A percentile compares a stretch with the other conserved stretches of the same genome.
Conservation (phyloP, 805 yeast genomes). For the Pichia scutulata region DNA sequence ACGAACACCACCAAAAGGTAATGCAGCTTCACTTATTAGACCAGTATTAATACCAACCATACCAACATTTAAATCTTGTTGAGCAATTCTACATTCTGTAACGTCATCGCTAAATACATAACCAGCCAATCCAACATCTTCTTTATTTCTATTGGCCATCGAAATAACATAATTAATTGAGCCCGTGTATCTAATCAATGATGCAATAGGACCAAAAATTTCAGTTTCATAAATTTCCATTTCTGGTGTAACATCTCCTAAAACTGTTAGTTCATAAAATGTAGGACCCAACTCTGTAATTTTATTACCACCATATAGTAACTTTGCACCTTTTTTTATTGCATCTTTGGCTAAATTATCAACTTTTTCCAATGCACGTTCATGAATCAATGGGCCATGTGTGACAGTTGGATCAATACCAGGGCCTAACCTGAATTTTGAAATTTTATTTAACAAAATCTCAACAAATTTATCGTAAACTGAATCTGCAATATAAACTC, state of each 20-base stretch:
- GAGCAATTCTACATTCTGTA: constrained; percentile 43
- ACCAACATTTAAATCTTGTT: constrained; percentile 60
- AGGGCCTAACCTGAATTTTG: constrained; percentile 47
- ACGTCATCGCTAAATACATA: constrained; percentile 55
- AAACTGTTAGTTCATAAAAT: constrained; percentile 60
- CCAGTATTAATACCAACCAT: constrained; percentile 80
- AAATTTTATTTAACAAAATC: constrained; percentile 31
- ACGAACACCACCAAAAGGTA: constrained; percentile 68
- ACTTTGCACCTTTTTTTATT: constrained; percentile 47
- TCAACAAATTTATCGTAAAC: constrained; percentile 52
- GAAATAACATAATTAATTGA: constrained; percentile 47
- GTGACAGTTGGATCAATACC: constrained; percentile 52
- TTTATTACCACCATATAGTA: constrained; percentile 52
- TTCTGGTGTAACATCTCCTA: constrained; percentile 44
- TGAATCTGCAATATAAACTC: constrained; percentile 53
- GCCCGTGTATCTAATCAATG: constrained; percentile 45
- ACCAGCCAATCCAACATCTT: constrained; percentile 61
- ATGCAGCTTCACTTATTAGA: constrained; percentile 49
- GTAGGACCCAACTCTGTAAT: constrained; percentile 52
- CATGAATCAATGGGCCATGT: constrained; percentile 69
- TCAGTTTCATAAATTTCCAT: constrained; percentile 58
- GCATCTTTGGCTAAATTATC: constrained; percentile 57
- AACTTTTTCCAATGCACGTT: constrained; percentile 50
- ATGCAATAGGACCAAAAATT: constrained; percentile 75
- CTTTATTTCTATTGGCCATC: constrained; percentile 48